Conservation (phyloP, 495 filamentous ascomycete genomes). For the Filosporella fistucella region DNA sequence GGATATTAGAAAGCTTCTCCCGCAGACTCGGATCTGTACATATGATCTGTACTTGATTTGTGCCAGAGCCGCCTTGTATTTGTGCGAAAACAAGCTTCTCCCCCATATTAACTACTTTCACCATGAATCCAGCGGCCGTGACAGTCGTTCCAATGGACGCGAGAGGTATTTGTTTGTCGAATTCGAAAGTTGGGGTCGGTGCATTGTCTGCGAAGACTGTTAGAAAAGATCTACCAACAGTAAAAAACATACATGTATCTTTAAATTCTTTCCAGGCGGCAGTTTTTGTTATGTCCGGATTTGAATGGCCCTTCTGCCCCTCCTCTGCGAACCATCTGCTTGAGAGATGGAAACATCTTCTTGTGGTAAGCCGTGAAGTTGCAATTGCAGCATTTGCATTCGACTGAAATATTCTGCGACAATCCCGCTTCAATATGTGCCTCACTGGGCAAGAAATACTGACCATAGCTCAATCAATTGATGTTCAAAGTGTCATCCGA, state of each 20-base stretch:
- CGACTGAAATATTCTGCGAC: too few species aligned
- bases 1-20: constrained; percentile 25
- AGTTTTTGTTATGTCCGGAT: too few species aligned
- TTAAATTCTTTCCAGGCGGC: constrained; percentile 41
- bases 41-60: constrained; percentile 8
- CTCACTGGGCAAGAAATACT: too few species aligned
- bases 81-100: constrained; percentile 7
- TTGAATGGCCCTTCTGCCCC: not conserved
- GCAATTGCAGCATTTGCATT: too few species aligned
- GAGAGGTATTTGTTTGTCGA: not conserved
- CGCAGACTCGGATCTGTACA: constrained; percentile 19
- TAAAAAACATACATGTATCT: constrained; percentile 36
- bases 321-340: constrained; percentile 10
- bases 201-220: constrained; percentile 7
- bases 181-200: constrained; percentile 5
- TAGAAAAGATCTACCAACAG: not conserved
- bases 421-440: too few species aligned
- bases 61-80: not conserved
- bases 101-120: not conserved
- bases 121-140: constrained; percentile 13
- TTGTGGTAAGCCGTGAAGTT: too few species aligned
- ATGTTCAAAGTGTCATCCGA: too few species aligned
- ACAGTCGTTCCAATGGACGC: constrained; percentile 3
- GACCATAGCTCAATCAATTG: too few species aligned
- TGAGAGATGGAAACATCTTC: not conserved